phyloP scores from a whole-genome alignment of 495 filamentous ascomycete genomes.

The Oleoguttula mirabilis region DNA sequence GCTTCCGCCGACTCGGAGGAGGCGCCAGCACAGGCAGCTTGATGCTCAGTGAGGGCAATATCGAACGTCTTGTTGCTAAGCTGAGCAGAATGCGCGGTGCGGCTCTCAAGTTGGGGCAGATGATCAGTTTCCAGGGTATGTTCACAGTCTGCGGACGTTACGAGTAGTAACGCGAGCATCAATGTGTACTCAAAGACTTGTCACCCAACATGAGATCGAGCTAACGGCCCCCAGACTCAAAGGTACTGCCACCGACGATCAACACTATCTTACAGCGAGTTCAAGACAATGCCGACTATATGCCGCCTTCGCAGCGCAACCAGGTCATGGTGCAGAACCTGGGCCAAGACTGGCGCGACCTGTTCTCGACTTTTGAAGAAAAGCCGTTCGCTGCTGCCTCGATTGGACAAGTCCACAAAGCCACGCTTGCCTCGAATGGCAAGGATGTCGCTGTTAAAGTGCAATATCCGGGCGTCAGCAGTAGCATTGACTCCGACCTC shows the following conservation, averaged over 20 bases:
- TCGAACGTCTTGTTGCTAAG: conserved; percentile 83
- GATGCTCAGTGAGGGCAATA: conserved; percentile 78
- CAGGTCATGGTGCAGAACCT: conserved; percentile 67
- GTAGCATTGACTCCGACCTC: conserved; percentile 89
- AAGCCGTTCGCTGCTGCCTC: conserved; percentile 93
- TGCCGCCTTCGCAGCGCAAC: conserved; percentile 86
- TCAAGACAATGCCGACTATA: conserved; percentile 95
- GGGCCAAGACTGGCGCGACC: conserved; percentile 70
- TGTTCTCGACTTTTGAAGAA: conserved; percentile 78
- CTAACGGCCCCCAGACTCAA: no score
- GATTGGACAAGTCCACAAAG: conserved; percentile 91
- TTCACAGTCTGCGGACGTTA: no score
- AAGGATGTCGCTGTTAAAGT: conserved; percentile 83
- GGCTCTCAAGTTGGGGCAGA: conserved; percentile 94
- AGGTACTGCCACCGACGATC: conserved; percentile 79
- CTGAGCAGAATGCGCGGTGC: conserved; percentile 93
- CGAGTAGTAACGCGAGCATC: no score
- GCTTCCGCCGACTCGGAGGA: conserved; percentile 57
- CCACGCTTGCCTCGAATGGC: conserved; percentile 61
- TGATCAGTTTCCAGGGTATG: conserved; percentile 85
- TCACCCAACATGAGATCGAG: no score
- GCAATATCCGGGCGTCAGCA: conserved; percentile 93
- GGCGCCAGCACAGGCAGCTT: conserved; percentile 55
- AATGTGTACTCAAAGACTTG: no score
- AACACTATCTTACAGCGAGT: conserved; percentile 83